Evolutionary conservation across 2,329 filamentous ascomycete genomes (phyloP).

Genomic region (Aphanocladium album): DNA sequence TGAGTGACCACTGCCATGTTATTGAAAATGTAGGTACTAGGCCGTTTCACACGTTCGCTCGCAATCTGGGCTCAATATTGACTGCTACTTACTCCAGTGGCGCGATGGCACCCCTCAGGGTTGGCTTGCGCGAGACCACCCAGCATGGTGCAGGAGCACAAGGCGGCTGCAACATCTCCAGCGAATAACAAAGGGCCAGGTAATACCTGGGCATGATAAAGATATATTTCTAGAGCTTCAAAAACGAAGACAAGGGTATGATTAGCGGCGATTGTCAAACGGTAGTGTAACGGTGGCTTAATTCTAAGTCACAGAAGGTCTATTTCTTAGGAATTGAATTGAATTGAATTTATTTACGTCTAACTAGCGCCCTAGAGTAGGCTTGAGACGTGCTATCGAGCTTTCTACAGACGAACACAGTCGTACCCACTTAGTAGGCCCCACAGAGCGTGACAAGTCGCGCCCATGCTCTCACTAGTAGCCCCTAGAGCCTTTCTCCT

Average conservation of each 20-base stretch:
- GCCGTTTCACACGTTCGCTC: neutral
- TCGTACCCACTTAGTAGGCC: too few species aligned
- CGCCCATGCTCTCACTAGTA: too few species aligned
- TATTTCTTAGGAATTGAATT: too few species aligned
- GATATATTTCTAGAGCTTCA: neutral
- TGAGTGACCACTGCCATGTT: conserved; percentile 29
- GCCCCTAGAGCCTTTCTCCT: too few species aligned
- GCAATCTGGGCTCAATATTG: neutral
- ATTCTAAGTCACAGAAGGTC: too few species aligned
- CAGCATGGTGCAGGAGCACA: conserved; percentile 27
- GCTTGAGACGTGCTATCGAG: too few species aligned
- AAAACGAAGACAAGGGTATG: neutral
- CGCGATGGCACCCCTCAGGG: conserved; percentile 25
- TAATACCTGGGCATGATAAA: conserved; percentile 19
- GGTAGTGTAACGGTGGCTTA: too few species aligned
- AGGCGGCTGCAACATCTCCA: conserved; percentile 26
- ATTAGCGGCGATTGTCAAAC: neutral
- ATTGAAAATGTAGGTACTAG: conserved; percentile 16
- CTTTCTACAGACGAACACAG: too few species aligned
- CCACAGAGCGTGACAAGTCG: too few species aligned
- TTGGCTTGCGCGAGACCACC: conserved; percentile 29
- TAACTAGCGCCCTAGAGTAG: too few species aligned
- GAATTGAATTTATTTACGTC: too few species aligned
- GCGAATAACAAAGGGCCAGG: conserved; percentile 15
- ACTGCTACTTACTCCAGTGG: conserved; percentile 16